Evolutionary conservation across 202 grass and related monocot genomes (phyloP).

Genomic region (Tripidium arundinaceum): DNA sequence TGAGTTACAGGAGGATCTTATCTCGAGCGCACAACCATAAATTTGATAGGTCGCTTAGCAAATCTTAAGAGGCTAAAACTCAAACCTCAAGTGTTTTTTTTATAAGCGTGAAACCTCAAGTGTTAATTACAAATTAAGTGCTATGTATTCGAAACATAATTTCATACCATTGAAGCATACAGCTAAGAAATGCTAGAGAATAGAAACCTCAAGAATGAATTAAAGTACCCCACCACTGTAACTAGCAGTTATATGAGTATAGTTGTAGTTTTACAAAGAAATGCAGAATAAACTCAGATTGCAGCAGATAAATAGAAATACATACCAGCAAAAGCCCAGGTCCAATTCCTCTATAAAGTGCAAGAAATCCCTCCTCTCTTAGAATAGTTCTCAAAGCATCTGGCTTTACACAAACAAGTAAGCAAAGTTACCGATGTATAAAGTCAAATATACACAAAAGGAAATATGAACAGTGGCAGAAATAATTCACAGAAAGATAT

Average conservation of each 20-base stretch:
- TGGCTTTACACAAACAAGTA: constrained; percentile 62
- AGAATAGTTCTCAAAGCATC: constrained; percentile 97
- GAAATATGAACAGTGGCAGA: not conserved
- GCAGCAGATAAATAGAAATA: constrained; percentile 5
- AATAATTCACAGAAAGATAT: constrained; percentile 1
- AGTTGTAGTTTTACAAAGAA: not conserved
- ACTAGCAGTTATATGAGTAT: not conserved
- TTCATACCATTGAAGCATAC: not conserved
- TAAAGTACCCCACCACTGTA: not conserved
- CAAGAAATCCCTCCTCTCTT: constrained; percentile 95
- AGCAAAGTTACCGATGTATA: constrained; percentile 35
- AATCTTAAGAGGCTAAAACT: not conserved
- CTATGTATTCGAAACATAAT: not conserved
- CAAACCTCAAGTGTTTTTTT: too few relatives aligned
- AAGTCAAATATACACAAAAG: constrained; percentile 22
- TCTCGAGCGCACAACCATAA: not conserved
- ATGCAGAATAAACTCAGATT: not conserved
- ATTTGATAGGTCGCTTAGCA: not conserved
- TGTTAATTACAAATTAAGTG: not conserved
- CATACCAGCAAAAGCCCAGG: constrained; percentile 86
- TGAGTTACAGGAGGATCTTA: not conserved
- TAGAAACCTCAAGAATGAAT: not conserved
- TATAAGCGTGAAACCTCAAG: too few relatives aligned
- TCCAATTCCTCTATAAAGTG: constrained; percentile 90
- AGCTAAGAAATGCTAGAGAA: not conserved